These are phyloP conservation scores for Suillus spraguei DNA, from an alignment of 768 basidiomycete species.

Conservation along the genomic window DNA sequence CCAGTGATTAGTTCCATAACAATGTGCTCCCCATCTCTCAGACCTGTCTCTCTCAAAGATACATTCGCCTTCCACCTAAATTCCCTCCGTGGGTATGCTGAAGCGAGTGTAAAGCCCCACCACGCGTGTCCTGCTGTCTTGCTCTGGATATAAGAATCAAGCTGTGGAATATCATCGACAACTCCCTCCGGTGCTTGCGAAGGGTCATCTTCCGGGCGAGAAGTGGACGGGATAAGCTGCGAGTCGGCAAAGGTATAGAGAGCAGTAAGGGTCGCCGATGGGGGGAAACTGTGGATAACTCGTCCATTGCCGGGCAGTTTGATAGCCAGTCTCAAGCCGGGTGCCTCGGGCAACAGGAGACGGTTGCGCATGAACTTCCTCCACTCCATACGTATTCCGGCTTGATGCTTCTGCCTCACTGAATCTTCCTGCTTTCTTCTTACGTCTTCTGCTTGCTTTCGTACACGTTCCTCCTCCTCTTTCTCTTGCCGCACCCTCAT, in stretches of 20 bases:
- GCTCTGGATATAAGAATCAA: conserved; percentile 39
- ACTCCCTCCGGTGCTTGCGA: conserved; percentile 39
- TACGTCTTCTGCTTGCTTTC: conserved; percentile 32
- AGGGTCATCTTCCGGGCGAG: conserved; percentile 44
- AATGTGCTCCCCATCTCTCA: conserved; percentile 64
- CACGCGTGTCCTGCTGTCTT: conserved; percentile 41
- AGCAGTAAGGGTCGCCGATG: conserved; percentile 52
- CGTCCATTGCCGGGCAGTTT: conserved; percentile 60
- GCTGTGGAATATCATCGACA: conserved; percentile 35
- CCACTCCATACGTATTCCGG: conserved; percentile 51
- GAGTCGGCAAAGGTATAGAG: conserved; percentile 78
- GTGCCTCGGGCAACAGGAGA: conserved; percentile 40
- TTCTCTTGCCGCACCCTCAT: conserved; percentile 51
- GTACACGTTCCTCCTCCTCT: conserved; percentile 36
- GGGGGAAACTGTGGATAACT: conserved; percentile 57
- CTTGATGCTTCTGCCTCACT: conserved; percentile 37
- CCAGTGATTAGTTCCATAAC: conserved; percentile 53
- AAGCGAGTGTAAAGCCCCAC: conserved; percentile 75
- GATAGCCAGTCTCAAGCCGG: conserved; percentile 48
- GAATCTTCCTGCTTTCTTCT: conserved; percentile 41
- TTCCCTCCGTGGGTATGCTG: conserved; percentile 70
- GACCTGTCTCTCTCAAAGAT: conserved; percentile 45
- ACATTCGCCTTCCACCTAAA: conserved; percentile 49
- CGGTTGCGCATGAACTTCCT: conserved; percentile 58
- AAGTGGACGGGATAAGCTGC: conserved; percentile 49